Base-by-base conservation (phyloP, 495 filamentous ascomycete genomes). In the Penicillium manginii region DNA sequence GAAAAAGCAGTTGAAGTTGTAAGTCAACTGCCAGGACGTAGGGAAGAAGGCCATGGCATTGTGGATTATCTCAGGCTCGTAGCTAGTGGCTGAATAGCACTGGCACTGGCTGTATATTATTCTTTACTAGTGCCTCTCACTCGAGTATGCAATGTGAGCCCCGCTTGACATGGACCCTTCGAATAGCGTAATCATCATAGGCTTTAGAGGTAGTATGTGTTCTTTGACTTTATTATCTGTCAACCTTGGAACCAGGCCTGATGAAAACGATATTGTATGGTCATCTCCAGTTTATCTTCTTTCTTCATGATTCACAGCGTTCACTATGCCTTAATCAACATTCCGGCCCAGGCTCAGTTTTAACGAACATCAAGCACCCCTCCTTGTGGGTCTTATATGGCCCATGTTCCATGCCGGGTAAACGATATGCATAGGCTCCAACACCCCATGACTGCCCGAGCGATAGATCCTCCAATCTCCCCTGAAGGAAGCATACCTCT, bases 401-500 rank as follows among this genome's bases (percentile, higher is more conserved):
- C 1, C 65, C 65, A 57, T 68, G 62, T 33, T 65, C 7, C 65
- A 68, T 68, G 2, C 63, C 60, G 6, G 65, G 65, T 3, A 54
- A 10, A 2, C 65, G 63, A 57, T 65, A 68, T 7, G 60, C 63
- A 60, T 66, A 71, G 8, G 62, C 58, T 15, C 67, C 67, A 19
- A 67, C 58, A 10, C 62, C 50, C 68, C 68, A 70, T 6, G 61
- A 12, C 31, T 64, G 29, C 10, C 39, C 23, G 4, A 68, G 58
- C n/a, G 55, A 50, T 8, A 70, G 53, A 54, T 70, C 68, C 42
- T 66, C 53, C 32, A 70, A 46, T 17, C 62, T 58, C 5, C 68
- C 68, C 17, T 63, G 54, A n/a, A 70, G 19, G 23, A 63, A 62
- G 40, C 65, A 70, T 19, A 70, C 68, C 32, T 70, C 68, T 52